These are phyloP conservation scores for Talaromyces trachyspermus DNA, from an alignment of 495 filamentous ascomycete species.

Conservation along the genomic window DNA sequence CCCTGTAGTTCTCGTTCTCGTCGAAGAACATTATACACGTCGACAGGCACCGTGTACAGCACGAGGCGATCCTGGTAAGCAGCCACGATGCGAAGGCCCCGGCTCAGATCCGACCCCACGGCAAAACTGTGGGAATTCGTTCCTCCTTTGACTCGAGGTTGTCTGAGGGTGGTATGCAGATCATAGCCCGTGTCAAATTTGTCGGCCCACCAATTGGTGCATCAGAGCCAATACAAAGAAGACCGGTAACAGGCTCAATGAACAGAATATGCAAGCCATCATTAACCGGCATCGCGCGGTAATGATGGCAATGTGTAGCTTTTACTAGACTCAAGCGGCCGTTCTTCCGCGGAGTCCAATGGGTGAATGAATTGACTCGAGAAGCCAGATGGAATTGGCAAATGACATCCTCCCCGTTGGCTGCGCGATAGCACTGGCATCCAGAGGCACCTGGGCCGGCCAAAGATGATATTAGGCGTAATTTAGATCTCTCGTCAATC, in stretches of 20 bases:
- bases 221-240: conserved; percentile 61
- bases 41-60: conserved; percentile 57
- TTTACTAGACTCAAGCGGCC: conserved; percentile 26
- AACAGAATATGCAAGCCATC: conserved; percentile 66
- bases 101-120: conserved; percentile 50
- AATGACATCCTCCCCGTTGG: conserved; percentile 16
- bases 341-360: conserved; percentile 18
- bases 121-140: conserved; percentile 44
- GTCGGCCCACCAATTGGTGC: conserved; percentile 50
- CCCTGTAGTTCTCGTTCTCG: conserved; percentile 30
- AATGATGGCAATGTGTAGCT: conserved; percentile 52
- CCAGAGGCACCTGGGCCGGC: conserved; percentile 38
- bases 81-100: conserved; percentile 57
- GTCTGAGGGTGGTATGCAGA: conserved; percentile 33
- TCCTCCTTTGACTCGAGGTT: conserved; percentile 29
- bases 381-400: conserved; percentile 27
- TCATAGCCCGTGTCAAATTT: conserved; percentile 36
- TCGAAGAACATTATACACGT: conserved; percentile 45
- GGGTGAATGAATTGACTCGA: conserved; percentile 21
- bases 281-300: conserved; percentile 58
- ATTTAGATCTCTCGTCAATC: conserved; percentile 43
- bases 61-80: conserved; percentile 47
- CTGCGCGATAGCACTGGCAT: conserved; percentile 25
- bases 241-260: conserved; percentile 52
- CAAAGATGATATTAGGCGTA: conserved; percentile 64